Percentiles rank a stretch among this genome's conserved stretches.
phyloP scores from a whole-genome alignment of 345 rosid genomes.

The Populus nigra region DNA sequence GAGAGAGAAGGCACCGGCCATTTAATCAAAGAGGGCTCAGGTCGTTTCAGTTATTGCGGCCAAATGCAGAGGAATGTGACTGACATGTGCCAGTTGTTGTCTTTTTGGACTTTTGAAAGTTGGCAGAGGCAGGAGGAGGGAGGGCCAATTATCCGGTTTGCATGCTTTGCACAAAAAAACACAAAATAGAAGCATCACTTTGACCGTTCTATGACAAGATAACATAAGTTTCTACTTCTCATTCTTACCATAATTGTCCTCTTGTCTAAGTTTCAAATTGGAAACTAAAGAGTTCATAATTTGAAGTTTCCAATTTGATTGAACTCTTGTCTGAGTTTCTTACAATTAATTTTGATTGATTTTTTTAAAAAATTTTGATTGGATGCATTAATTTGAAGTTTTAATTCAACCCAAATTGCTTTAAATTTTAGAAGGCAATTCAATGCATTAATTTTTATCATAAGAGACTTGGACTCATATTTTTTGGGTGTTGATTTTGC shows the following conservation, averaged over 20 bases:
- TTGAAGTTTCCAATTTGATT: not conserved
- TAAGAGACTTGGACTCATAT: too few relatives aligned
- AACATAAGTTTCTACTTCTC: not conserved
- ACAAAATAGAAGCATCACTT: constrained; percentile 27
- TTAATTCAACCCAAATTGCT: too few relatives aligned
- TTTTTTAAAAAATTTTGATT: not conserved
- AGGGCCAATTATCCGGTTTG: constrained; percentile 51
- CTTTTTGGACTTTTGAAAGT: constrained; percentile 1
- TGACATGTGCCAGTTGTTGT: constrained; percentile 42
- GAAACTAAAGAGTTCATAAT: not conserved
- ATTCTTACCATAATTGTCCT: constrained; percentile 9
- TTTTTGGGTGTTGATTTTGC: too few relatives aligned
- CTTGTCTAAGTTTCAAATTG: not conserved
- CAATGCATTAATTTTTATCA: too few relatives aligned
- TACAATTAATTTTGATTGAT: too few relatives aligned
- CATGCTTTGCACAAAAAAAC: constrained; percentile 57
- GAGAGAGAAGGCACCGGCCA: constrained; percentile 35
- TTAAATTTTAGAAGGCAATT: too few relatives aligned
- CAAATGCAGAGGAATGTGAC: constrained; percentile 54
- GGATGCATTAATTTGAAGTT: not conserved
- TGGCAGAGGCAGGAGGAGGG: constrained; percentile 21
- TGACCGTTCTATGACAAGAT: constrained; percentile 50
- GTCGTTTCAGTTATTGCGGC: constrained; percentile 65
- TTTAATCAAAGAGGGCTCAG: constrained; percentile 19
- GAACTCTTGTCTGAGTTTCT: too few relatives aligned